Percentiles rank a stretch among this genome's conserved stretches.
These are phyloP conservation scores for Calocera viscosa DNA, from an alignment of 768 basidiomycete species.

Conservation along the genomic window DNA sequence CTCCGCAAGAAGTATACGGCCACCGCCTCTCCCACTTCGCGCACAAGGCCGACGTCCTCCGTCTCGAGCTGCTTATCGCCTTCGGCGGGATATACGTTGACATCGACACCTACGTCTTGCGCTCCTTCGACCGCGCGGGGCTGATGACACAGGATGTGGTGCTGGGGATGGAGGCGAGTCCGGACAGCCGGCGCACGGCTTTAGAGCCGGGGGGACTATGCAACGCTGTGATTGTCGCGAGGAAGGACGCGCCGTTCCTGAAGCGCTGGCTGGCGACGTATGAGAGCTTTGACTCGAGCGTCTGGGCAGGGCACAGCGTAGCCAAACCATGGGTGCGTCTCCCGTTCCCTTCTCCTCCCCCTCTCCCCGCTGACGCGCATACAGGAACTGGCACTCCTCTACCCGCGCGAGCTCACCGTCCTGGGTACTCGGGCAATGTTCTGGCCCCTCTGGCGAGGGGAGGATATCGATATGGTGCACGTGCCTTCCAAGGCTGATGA, in stretches of 20 bases:
- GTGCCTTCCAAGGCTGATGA: background rate
- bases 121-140: slow-evolving; percentile 17
- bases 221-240: slow-evolving; percentile 27
- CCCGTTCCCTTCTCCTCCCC: no score
- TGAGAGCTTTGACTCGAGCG: slow-evolving; percentile 21
- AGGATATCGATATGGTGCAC: background rate
- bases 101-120: slow-evolving; percentile 25
- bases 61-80: slow-evolving; percentile 24
- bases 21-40: slow-evolving; percentile 22
- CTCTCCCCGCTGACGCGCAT: background rate
- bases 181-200: slow-evolving; percentile 18
- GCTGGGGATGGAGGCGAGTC: slow-evolving; percentile 26
- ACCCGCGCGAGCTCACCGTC: background rate
- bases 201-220: slow-evolving; percentile 27
- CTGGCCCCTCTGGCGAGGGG: background rate
- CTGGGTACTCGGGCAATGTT: background rate
- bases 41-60: slow-evolving; percentile 26
- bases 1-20: background rate
- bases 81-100: slow-evolving; percentile 27
- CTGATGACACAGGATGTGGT: slow-evolving; percentile 22
- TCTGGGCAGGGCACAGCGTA: slow-evolving; percentile 26
- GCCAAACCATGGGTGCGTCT: slow-evolving; percentile 23
- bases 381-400: background rate
- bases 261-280: no score
- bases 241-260: slow-evolving; percentile 23